Evolutionary conservation across 2,329 filamentous ascomycete genomes (phyloP).

Genomic region (Aulographum hederae): DNA sequence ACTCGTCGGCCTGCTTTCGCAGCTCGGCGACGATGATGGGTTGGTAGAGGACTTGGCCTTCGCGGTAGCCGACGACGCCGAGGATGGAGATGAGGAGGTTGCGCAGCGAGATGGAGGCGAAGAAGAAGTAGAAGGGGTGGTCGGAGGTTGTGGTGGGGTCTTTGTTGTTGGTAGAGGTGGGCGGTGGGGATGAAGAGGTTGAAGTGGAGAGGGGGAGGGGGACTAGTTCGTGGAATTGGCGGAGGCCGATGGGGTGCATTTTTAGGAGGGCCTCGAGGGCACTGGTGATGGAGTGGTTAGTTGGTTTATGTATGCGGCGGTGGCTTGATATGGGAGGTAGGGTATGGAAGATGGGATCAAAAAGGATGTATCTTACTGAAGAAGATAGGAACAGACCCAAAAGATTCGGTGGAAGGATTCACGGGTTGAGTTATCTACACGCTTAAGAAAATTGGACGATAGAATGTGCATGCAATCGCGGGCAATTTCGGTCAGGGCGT

Average conservation of each 20-base stretch:
- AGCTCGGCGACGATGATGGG: slow-evolving; percentile 11
- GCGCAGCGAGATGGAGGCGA: slow-evolving; percentile 12
- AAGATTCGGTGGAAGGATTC: slow-evolving; percentile 12
- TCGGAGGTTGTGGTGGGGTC: too few species aligned
- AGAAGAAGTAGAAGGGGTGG: slow-evolving; percentile 12
- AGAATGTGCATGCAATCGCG: slow-evolving; percentile 11
- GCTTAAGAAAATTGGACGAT: slow-evolving; percentile 8
- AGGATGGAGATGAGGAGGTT: slow-evolving; percentile 12
- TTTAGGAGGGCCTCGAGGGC: slow-evolving; percentile 14
- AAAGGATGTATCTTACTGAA: too few species aligned
- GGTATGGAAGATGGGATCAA: too few species aligned
- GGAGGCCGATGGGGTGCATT: slow-evolving; percentile 12
- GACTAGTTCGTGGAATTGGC: slow-evolving; percentile 13
- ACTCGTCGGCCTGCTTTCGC: slow-evolving; percentile 11
- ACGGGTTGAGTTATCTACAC: too few species aligned
- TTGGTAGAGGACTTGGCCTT: slow-evolving; percentile 11
- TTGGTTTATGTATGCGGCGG: too few species aligned
- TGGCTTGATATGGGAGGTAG: too few species aligned
- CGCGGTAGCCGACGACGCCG: slow-evolving; percentile 10
- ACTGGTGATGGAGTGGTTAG: too few species aligned
- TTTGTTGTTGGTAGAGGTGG: too few species aligned
- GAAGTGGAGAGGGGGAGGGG: slow-evolving; percentile 12
- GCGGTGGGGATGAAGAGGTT: too few species aligned
- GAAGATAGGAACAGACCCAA: slow-evolving; percentile 7
- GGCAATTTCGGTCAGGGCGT: slow-evolving; percentile 10